Base-by-base conservation (phyloP, 2,329 filamentous ascomycete species). In the Fonsecaea monophora region DNA sequence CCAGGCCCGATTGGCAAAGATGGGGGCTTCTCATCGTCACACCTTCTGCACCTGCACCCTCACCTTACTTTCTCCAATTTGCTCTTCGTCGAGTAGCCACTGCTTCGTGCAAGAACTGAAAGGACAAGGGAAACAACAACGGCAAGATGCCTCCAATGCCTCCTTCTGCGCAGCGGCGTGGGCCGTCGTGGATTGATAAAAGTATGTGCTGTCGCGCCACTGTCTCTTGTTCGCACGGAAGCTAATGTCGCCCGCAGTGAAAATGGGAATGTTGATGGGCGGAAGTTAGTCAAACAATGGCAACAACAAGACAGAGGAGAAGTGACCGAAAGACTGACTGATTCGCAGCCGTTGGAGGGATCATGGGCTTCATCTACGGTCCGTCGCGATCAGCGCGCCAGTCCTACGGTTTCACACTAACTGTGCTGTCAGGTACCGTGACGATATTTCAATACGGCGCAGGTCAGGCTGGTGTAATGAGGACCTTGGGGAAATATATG, bases 201-300 rank as follows among this genome's bases (percentile, higher is more conserved):
- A 84, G 89, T 91, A 83, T 68, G 84, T 75, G 13, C 7, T 18
- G n/a, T 40, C 18, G 35, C 53, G 18, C 25, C 18, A 4, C 45
- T 48, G 4, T 50, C 18, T 50, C 10, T n/a, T 6, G 40, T 32
- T 62, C 58, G 38, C 15, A 40, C 61, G 67, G 67, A 62, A 66
- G 56, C 74, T 77, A 76, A 82, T 78, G 2, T 25, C 68, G 42
- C 48, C 57, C 71, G 74, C 78, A 96, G 93, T 94, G 80, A 97
- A 97, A 85, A 97, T 98, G 93, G 95, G 95, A 74, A 93, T 91
- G 70, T 90, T 99, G 90, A 98, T 98, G 93, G 95, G 95, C 74
- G 92, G 93, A 78, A 96, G 94, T 98, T 91, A 75, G 93, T 87
- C 60, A 12, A 65, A 54, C 54, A 69, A 69, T 48, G 54, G 34